Base-by-base conservation (phyloP, 2,329 filamentous ascomycete species). In the Fragosphaeria purpurea region DNA sequence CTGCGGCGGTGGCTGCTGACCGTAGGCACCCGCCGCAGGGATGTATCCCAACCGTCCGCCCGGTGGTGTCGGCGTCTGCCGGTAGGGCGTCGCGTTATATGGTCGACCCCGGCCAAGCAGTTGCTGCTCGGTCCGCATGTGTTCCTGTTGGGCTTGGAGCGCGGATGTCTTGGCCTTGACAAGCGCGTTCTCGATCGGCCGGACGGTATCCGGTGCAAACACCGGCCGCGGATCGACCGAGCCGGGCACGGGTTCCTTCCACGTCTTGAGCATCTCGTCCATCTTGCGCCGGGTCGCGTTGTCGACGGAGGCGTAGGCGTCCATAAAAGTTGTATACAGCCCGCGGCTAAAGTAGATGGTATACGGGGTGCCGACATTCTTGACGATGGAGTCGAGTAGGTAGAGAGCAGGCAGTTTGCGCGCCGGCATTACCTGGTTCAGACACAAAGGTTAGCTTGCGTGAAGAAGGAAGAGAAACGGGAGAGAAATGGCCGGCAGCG, bases 301-400 rank as follows among this genome's bases (percentile, higher is more conserved):
- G 61, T 95, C 89, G 55, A 97, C 90, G 53, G 94, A 79, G 4
- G 86, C 86, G 65, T 97, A 98, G 39, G 93, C 87, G 61, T 94
- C 88, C 89, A 97, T 96, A 64, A 95, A 98, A 5, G 88, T 97
- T 59, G 84, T 80, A 68, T 91, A 97, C 40, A 98, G 79, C 62
- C 91, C 91, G 41, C 88, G 84, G 48, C 90, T 88, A 57, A 98
- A 86, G 66, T 95, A 97, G 10, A 97, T 76, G 0, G 91, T 97
- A 68, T 98, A 98, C 7, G 93, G 93, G 1, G 91, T 96, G 54
- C 93, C 93, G 55, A 98, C 89, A 72, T 98, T 97, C 70, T 98
- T 98, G 64, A 95, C 90, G 55, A 98, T 91, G 12, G 91, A 97
- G 70, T 98, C 93, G 63, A 98, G 83, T 57, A 98, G 88, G 69